phyloP scores from a whole-genome alignment of 495 filamentous ascomycete species.

The Baudoinia panamericana region DNA sequence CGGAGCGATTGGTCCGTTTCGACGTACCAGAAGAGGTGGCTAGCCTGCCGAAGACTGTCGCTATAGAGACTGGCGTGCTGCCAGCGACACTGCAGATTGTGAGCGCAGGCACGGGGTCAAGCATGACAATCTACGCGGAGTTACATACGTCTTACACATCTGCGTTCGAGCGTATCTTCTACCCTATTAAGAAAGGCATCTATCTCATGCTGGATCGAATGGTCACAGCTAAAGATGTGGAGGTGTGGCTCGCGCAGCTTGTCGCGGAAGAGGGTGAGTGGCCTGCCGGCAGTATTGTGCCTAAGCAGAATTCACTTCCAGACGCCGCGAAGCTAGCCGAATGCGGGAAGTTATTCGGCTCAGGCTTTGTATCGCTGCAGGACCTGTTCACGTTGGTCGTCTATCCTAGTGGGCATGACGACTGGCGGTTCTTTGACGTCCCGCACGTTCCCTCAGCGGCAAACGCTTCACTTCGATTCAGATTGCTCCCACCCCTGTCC shows the following conservation, averaged over 20 bases:
- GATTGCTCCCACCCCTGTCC: background rate
- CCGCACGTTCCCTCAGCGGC: background rate
- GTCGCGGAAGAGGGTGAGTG: background rate
- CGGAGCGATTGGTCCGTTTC: too few species aligned
- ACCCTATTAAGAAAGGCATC: slow-evolving; percentile 3
- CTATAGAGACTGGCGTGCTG: too few species aligned
- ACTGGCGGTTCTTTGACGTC: slow-evolving; percentile 9
- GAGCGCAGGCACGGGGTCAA: too few species aligned
- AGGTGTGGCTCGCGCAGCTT: background rate
- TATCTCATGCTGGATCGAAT: slow-evolving; percentile 3
- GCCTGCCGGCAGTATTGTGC: slow-evolving; percentile 3
- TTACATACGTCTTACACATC: background rate
- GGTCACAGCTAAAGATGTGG: slow-evolving; percentile 4
- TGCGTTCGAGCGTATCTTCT: slow-evolving; percentile 2
- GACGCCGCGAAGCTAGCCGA: slow-evolving; percentile 1
- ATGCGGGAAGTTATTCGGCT: slow-evolving; percentile 2
- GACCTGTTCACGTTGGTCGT: slow-evolving; percentile 8
- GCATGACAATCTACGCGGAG: background rate
- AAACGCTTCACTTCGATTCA: slow-evolving; percentile 3
- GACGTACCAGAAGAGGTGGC: too few species aligned
- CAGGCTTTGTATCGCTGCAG: slow-evolving; percentile 7
- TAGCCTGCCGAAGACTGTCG: too few species aligned
- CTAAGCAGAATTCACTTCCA: background rate
- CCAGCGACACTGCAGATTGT: background rate
- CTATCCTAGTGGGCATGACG: slow-evolving; percentile 1